phyloP scores from a whole-genome alignment of 441 rosid species.

The Macaranga tanarius region DNA sequence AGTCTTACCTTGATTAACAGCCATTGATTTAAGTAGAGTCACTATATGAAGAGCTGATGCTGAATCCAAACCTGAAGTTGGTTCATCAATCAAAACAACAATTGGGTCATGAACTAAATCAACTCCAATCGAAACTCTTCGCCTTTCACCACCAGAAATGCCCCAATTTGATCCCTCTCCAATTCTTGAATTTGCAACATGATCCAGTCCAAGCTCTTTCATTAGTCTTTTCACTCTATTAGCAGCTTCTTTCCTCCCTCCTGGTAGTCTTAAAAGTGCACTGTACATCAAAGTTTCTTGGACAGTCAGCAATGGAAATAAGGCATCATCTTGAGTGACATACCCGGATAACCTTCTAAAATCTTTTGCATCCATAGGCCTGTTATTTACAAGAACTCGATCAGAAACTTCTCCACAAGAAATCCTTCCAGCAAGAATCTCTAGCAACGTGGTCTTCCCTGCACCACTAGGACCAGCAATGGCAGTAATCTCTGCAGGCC shows the following conservation, averaged over 20 bases:
- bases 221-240: slow-evolving; percentile 53
- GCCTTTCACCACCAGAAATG: slow-evolving; percentile 86
- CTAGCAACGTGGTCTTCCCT: slow-evolving; percentile 83
- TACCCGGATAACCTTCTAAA: slow-evolving; percentile 72
- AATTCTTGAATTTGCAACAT: slow-evolving; percentile 51
- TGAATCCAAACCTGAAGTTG: slow-evolving; percentile 92
- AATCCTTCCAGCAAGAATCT: slow-evolving; percentile 74
- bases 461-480: slow-evolving; percentile 92
- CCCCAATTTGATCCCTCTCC: slow-evolving; percentile 62
- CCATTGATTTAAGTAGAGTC: slow-evolving; percentile 63
- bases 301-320: slow-evolving; percentile 80
- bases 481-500: slow-evolving; percentile 62
- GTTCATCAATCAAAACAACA: slow-evolving; percentile 79
- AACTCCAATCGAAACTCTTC: slow-evolving; percentile 84
- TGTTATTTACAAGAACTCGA: slow-evolving; percentile 60
- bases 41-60: slow-evolving; percentile 75
- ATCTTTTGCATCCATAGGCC: slow-evolving; percentile 47
- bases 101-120: slow-evolving; percentile 87
- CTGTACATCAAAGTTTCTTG: slow-evolving; percentile 78
- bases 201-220: slow-evolving; percentile 68
- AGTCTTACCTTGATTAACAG: slow-evolving; percentile 69
- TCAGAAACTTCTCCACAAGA: slow-evolving; percentile 45
- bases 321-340: slow-evolving; percentile 82
- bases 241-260: slow-evolving; percentile 43
- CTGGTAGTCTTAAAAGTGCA: slow-evolving; percentile 71